Conservation (phyloP, 78 protist species). For the Creolimax fragrantissima region DNA sequence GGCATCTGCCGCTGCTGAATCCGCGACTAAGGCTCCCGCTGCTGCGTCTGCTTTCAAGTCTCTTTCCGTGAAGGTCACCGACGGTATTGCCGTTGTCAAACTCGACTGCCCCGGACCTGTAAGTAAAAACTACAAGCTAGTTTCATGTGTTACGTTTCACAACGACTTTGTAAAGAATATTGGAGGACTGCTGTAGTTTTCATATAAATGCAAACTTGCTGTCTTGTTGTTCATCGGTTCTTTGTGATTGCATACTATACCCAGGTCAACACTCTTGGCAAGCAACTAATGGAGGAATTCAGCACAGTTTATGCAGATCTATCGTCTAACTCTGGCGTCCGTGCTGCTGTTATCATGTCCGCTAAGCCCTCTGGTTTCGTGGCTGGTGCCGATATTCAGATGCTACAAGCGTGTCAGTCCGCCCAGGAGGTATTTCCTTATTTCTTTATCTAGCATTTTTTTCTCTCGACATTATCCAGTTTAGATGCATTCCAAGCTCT, state of each 20-base stretch:
- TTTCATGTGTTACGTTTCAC: background rate
- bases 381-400: slow-evolving; percentile 46
- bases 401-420: background rate
- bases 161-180: background rate
- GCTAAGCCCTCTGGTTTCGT: slow-evolving; percentile 34
- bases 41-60: background rate
- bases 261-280: slow-evolving; percentile 29
- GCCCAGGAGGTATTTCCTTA: background rate
- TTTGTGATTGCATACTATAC: background rate
- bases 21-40: background rate
- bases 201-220: background rate
- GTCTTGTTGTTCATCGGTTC: background rate
- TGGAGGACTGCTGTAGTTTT: background rate
- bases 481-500: too few relatives aligned
- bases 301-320: background rate
- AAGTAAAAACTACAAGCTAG: background rate
- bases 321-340: background rate
- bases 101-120: background rate
- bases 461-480: too few relatives aligned
- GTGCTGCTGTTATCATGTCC: slow-evolving; percentile 35
- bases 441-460: too few relatives aligned
- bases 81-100: background rate
- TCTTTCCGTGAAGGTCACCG: background rate
- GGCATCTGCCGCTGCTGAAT: background rate
- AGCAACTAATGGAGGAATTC: background rate